phyloP scores from a whole-genome alignment of 306 rosid genomes.

The Vachellia pachyceras region DNA sequence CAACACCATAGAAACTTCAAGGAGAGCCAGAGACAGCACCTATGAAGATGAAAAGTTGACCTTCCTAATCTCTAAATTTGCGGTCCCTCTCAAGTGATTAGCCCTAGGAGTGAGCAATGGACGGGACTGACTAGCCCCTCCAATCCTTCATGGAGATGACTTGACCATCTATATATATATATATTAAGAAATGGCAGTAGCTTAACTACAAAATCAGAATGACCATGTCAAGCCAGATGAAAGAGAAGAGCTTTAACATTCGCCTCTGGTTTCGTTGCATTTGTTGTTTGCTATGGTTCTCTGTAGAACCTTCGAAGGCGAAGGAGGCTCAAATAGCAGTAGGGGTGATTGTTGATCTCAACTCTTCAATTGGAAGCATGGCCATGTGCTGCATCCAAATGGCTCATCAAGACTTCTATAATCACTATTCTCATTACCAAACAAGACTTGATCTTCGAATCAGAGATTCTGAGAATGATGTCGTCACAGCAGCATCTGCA shows the following conservation, averaged over 20 bases:
- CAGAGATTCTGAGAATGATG: background rate
- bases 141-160: too few relatives aligned
- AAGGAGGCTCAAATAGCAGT: conserved; percentile 24
- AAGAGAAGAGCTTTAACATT: background rate
- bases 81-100: background rate
- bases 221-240: background rate
- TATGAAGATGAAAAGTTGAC: background rate
- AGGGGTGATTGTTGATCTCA: conserved; percentile 47
- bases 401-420: conserved; percentile 22
- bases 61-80: background rate
- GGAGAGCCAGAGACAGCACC: background rate
- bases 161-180: background rate
- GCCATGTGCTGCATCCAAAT: conserved; percentile 36
- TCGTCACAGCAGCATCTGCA: background rate
- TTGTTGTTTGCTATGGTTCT: background rate
- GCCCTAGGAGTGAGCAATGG: too few relatives aligned
- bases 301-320: background rate
- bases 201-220: background rate
- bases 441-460: conserved; percentile 1
- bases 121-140: background rate
- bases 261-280: background rate
- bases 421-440: background rate
- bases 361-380: conserved; percentile 26
- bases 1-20: too few relatives aligned
- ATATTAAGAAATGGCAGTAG: background rate